A percentile compares a stretch with the other conserved stretches of the same genome.
Evolutionary conservation across 2,329 filamentous ascomycete genomes (phyloP).

Genomic region (Paracoccidioides lutzii): DNA sequence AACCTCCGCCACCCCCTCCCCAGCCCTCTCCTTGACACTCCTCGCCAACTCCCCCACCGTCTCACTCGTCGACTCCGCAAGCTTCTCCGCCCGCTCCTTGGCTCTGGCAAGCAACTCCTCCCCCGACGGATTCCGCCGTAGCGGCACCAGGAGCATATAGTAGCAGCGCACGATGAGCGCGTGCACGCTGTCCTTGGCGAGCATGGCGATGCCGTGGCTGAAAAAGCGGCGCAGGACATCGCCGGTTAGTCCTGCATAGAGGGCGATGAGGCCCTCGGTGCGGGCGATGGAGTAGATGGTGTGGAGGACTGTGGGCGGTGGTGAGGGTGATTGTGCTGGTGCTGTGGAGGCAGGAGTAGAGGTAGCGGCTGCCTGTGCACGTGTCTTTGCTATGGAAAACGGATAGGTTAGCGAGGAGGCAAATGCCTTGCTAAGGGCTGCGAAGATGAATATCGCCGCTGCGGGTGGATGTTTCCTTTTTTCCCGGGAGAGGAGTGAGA

Average conservation of each 20-base stretch:
- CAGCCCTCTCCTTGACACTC: constrained; percentile 11
- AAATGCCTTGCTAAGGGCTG: constrained; percentile 64
- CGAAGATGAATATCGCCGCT: constrained; percentile 49
- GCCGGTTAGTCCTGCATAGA: constrained; percentile 65
- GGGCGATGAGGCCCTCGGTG: constrained; percentile 51
- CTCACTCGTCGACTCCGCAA: constrained; percentile 28
- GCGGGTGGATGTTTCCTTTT: constrained; percentile 35
- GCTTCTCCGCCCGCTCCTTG: constrained; percentile 29
- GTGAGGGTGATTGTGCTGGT: constrained; percentile 13
- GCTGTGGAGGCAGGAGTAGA: constrained; percentile 19
- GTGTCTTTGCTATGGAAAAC: constrained; percentile 70
- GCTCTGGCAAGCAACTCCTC: constrained; percentile 29
- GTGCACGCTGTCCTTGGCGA: constrained; percentile 69
- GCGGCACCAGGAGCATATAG: constrained; percentile 45
- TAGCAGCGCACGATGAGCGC: constrained; percentile 58
- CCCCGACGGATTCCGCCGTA: constrained; percentile 31
- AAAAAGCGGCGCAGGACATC: constrained; percentile 77
- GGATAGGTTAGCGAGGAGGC: constrained; percentile 73
- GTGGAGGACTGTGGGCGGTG: constrained; percentile 45
- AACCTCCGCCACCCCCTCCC: constrained; percentile 3
- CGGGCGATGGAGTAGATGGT: constrained; percentile 46
- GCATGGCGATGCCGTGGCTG: constrained; percentile 74
- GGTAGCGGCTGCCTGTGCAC: constrained; percentile 49
- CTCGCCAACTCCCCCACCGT: constrained; percentile 19
- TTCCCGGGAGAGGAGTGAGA: constrained; percentile 42